These are phyloP conservation scores for Candida frijolesensis DNA, from an alignment of 1,139 yeast genomes.

Conservation along the genomic window DNA sequence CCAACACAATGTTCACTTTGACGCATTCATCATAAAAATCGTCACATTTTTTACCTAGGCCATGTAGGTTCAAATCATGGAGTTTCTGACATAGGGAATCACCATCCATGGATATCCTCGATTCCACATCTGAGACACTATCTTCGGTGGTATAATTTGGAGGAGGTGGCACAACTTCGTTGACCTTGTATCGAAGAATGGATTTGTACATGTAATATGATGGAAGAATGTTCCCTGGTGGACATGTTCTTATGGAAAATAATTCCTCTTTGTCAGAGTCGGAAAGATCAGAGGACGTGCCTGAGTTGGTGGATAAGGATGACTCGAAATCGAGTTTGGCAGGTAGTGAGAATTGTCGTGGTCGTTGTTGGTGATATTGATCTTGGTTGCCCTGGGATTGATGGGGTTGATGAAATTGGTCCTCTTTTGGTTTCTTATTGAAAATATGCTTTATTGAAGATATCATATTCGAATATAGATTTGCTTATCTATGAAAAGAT, in stretches of 20 bases:
- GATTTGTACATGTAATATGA: conserved; percentile 15
- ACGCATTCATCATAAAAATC: not conserved
- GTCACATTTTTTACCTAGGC: not conserved
- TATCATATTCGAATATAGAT: not conserved
- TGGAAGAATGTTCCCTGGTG: conserved; percentile 9
- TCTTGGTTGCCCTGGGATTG: too few relatives aligned
- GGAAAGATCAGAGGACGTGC: too few relatives aligned
- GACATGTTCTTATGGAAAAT: not conserved
- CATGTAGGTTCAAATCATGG: conserved; percentile 2
- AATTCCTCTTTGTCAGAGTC: not conserved
- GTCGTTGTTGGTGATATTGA: not conserved
- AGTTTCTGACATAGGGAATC: conserved; percentile 4
- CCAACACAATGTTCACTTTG: not conserved
- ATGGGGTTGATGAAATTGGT: too few relatives aligned
- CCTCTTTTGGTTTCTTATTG: not conserved
- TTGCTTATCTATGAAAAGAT: not conserved
- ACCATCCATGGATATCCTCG: not conserved
- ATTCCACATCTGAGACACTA: not conserved
- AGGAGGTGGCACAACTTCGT: conserved; percentile 4
- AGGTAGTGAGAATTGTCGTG: not conserved
- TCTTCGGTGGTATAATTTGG: conserved; percentile 10
- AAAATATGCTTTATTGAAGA: not conserved
- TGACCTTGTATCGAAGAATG: conserved; percentile 7
- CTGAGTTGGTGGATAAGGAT: too few relatives aligned
- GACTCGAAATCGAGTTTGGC: not conserved